Conservation (phyloP, 257 asterid species). For the Plantago major region DNA sequence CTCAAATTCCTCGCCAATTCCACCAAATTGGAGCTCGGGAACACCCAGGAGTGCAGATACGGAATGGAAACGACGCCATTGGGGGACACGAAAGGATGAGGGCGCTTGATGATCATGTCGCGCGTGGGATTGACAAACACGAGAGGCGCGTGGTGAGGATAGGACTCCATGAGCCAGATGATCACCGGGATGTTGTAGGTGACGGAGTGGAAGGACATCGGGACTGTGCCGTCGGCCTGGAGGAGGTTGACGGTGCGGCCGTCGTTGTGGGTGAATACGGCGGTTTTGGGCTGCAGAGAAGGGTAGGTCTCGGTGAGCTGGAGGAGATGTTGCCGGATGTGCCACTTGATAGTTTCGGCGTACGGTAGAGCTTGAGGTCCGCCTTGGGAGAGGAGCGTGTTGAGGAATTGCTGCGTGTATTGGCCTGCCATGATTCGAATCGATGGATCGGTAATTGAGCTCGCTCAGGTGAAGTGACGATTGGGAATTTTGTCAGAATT, state of each 20-base stretch:
- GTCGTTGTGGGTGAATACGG: conserved; percentile 89
- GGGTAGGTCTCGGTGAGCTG: conserved; percentile 58
- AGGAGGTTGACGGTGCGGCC: conserved; percentile 83
- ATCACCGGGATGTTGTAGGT: conserved; percentile 83
- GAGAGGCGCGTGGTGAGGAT: conserved; percentile 81
- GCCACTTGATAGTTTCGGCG: conserved; percentile 71
- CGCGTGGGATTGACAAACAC: conserved; percentile 86
- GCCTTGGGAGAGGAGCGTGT: conserved; percentile 70
- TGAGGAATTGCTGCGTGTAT: conserved; percentile 67
- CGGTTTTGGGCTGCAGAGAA: conserved; percentile 73
- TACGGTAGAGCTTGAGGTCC: conserved; percentile 78
- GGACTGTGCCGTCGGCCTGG: conserved; percentile 85
- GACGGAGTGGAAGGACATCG: conserved; percentile 59
- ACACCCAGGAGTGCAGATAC: conserved; percentile 68
- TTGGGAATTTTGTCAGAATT: no score
- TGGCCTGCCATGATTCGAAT: conserved; percentile 27
- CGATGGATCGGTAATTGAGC: neutral
- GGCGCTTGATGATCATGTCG: conserved; percentile 81
- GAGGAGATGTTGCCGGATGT: conserved; percentile 73
- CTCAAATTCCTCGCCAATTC: conserved; percentile 65
- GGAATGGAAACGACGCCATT: conserved; percentile 81
- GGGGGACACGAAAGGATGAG: conserved; percentile 77
- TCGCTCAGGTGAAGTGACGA: neutral
- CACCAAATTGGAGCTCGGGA: conserved; percentile 73
- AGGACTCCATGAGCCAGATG: conserved; percentile 87